Base-by-base conservation (phyloP, 805 yeast genomes). In the Wickerhamomyces ciferrii region DNA sequence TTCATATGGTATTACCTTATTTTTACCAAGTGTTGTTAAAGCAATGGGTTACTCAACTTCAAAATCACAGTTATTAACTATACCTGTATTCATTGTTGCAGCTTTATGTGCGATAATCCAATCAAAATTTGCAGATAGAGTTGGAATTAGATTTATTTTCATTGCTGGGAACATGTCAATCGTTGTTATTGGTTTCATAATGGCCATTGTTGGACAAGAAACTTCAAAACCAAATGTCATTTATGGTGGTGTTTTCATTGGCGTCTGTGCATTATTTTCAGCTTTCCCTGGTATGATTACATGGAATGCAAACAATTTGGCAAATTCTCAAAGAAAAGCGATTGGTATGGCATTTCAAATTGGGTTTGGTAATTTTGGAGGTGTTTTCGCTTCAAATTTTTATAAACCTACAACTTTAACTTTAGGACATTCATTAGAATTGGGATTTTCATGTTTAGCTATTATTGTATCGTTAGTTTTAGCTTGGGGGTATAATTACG, bases 261-360 rank as follows among this genome's bases (percentile, higher is more conserved):
- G 25, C 8, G 25, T 23, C 5, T 23, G 25, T 23, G 25, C 8
- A 23, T 23, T 23, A 23, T 23, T 27, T 11, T 11, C 31, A 27
- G 31, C 15, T 6, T 27, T 27, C 14, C 31, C 15, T 7, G 31
- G 13, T 8, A 27, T 27, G 13, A 14, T 27, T 27, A 59, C 68
- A n/a, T 68, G 72, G 72, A 55, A 58, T 42, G 59, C 71, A 8
- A 67, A 65, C 52, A 68, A 68, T 46, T 53, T 68, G 39, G 51
- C 68, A 1, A 70, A 69, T 13, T 55, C 61, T 13, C 60, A 65
- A 51, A 66, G 66, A 52, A 52, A 72, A 36, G 70, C 71, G 3
- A 61, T 68, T 39, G 72, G 69, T 1, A 66, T 67, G 60, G 71
- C 69, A 13, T 56, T 65, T 36, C 73, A 68, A 38, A 67, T 68